Evolutionary conservation across 768 basidiomycete genomes (phyloP).

Genomic region (Tricholoma matsutake): DNA sequence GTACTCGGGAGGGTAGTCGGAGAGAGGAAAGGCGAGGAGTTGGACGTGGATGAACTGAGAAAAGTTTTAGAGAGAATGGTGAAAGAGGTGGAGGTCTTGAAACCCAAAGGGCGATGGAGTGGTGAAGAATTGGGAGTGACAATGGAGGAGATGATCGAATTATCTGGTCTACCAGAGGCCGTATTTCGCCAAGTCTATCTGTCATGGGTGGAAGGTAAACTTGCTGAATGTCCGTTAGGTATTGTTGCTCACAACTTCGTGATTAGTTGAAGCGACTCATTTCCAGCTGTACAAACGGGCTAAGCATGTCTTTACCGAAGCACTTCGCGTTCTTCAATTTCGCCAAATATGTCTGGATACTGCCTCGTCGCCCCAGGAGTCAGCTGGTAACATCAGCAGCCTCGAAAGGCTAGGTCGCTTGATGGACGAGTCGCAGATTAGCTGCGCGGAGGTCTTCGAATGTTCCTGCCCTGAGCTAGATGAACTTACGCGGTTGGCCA

Average conservation of each 20-base stretch:
- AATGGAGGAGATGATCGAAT: conserved; percentile 68
- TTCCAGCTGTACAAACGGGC: conserved; percentile 85
- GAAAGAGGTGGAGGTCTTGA: conserved; percentile 49
- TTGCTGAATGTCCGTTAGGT: background rate
- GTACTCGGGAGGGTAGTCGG: conserved; percentile 58
- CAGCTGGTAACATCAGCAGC: conserved; percentile 21
- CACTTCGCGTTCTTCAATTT: conserved; percentile 77
- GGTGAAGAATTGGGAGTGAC: conserved; percentile 59
- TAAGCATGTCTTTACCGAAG: conserved; percentile 79
- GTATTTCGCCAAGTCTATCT: conserved; percentile 68
- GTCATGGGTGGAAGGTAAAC: conserved; percentile 75
- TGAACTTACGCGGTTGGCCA: conserved; percentile 59
- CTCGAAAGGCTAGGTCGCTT: conserved; percentile 58
- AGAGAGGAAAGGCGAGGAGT: conserved; percentile 43
- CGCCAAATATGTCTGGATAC: conserved; percentile 58
- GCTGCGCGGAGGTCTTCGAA: conserved; percentile 67
- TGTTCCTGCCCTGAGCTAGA: conserved; percentile 83
- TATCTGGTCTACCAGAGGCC: conserved; percentile 52
- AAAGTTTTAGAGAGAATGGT: conserved; percentile 46
- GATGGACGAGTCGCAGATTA: conserved; percentile 78
- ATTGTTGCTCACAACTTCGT: background rate
- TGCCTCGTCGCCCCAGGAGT: conserved; percentile 20
- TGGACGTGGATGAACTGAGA: conserved; percentile 44
- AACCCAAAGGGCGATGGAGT: conserved; percentile 31
- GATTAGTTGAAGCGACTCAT: conserved; percentile 68